These are phyloP conservation scores for Tubosaeta sp. DNA, from an alignment of 768 basidiomycete species.

Conservation along the genomic window DNA sequence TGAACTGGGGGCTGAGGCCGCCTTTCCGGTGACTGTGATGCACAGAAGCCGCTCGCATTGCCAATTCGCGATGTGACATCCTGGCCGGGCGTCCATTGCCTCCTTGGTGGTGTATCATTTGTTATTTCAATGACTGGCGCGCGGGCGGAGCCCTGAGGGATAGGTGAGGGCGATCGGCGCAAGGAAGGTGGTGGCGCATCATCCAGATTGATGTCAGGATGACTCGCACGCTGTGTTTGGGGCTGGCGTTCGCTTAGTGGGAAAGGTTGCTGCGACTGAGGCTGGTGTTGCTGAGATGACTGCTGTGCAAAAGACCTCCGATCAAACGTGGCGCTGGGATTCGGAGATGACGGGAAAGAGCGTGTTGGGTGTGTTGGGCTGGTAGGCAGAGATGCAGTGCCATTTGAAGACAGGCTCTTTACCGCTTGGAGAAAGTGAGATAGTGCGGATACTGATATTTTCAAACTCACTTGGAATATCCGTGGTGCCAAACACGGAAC, in stretches of 20 bases:
- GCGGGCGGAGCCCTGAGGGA: constrained; percentile 12
- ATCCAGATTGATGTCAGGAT: constrained; percentile 34
- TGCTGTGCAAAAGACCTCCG: constrained; percentile 17
- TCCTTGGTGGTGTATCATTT: constrained; percentile 22
- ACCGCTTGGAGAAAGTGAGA: constrained; percentile 10
- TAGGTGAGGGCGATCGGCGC: constrained; percentile 33
- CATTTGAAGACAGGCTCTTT: constrained; percentile 9
- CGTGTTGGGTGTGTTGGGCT: constrained; percentile 16
- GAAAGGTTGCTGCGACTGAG: constrained; percentile 11
- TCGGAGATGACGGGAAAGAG: constrained; percentile 19
- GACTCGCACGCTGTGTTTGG: constrained; percentile 20
- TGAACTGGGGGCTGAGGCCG: constrained; percentile 1
- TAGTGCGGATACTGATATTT: neutral
- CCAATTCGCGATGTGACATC: constrained; percentile 13
- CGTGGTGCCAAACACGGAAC: constrained; percentile 11
- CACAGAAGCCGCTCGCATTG: constrained; percentile 5
- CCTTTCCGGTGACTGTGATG: constrained; percentile 18
- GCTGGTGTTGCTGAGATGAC: constrained; percentile 9
- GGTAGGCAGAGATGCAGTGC: constrained; percentile 18
- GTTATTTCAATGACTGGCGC: constrained; percentile 30
- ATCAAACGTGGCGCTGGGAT: constrained; percentile 17
- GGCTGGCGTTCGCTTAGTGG: constrained; percentile 24
- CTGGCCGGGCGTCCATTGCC: constrained; percentile 26
- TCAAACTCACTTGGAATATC: constrained; percentile 13
- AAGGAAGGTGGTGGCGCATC: constrained; percentile 42